Base-by-base conservation (phyloP, 2,329 filamentous ascomycete species). In the Alternaria hordeiaustralica region DNA sequence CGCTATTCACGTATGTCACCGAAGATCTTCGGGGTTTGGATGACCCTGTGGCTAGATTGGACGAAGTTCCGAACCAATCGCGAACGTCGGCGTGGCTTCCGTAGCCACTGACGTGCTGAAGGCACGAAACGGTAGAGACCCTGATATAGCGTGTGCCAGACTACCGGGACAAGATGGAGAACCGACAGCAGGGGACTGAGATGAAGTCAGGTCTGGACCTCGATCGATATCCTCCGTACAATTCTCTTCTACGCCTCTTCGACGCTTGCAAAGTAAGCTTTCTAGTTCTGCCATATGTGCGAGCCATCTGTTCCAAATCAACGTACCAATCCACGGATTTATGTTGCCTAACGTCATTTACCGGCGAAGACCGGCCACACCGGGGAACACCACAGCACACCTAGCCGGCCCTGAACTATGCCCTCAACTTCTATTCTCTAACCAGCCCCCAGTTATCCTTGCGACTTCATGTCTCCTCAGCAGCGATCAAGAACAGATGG, bases 1-100 rank as follows among this genome's bases (percentile, higher is more conserved):
- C 12, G 33, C 28, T n/a, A 36, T 12, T 5, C 21, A 30, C 44
- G 33, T n/a, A 25, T 60, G 49, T 41, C 55, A 51, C 60, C 56
- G 45, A 63, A 54, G 54, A 63, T 55, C 45, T 36, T 59, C 60
- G 47, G 60, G 41, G 18, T 25, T 44, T 55, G 15, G 49, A 28
- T 30, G 49, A 59, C 60, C 60, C 60, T 62, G 55, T 43, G 9
- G 23, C 30, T 30, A 21, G 30, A 49, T 10, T 47, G 11, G 20
- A 20, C 46, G 26, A 23, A 6, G 49, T 33, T 15, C 21, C 23
- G 13, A 20, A 56, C 60, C 60, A 62, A 54, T 59, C 15, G 12
- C 1, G 23, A 6, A 18, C 46, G 33, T 25, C 49, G 60, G 56
- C 44, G 43, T 6, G 3, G 4, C 2, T 13, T 21, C 55, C 36